Percentiles rank a stretch among this genome's conserved stretches.
Conservation (phyloP, 352 stramenopile genomes). For the Elongisporangium anandrum region DNA sequence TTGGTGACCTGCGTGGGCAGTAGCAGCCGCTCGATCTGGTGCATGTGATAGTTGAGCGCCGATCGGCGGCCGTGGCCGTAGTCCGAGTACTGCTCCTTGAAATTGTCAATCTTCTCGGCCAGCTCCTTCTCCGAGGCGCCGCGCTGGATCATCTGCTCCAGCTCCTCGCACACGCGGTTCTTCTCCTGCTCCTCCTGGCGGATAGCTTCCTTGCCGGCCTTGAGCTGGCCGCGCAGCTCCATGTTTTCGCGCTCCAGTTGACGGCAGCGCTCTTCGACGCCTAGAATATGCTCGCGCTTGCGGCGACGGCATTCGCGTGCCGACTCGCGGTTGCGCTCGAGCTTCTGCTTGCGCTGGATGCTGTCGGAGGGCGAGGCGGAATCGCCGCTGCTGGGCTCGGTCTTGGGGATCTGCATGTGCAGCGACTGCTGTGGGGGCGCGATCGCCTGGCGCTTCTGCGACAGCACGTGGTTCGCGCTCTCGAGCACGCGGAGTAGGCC, state of each 20-base stretch:
- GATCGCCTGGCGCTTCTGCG: slow-evolving; percentile 51
- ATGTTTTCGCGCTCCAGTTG: slow-evolving; percentile 90
- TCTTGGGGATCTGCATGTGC: slow-evolving; percentile 36
- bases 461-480: slow-evolving; percentile 63
- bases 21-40: slow-evolving; percentile 92
- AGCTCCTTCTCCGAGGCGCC: slow-evolving; percentile 83
- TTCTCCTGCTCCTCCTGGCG: slow-evolving; percentile 85
- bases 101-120: slow-evolving; percentile 94
- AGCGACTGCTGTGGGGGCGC: slow-evolving; percentile 4
- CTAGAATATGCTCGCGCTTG: slow-evolving; percentile 84
- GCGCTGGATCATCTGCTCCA: slow-evolving; percentile 80
- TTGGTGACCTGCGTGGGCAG: slow-evolving; percentile 93
- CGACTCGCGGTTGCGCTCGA: slow-evolving; percentile 91
- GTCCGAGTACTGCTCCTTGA: slow-evolving; percentile 90
- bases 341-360: slow-evolving; percentile 75
- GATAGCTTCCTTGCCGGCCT: slow-evolving; percentile 84
- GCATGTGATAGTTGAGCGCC: slow-evolving; percentile 86
- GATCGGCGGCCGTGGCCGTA: slow-evolving; percentile 90
- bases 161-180: slow-evolving; percentile 77
- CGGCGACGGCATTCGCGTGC: slow-evolving; percentile 87
- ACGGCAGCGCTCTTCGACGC: slow-evolving; percentile 73
- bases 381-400: slow-evolving; percentile 53
- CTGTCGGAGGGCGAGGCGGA: slow-evolving; percentile 23
- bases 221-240: slow-evolving; percentile 87
- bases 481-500: slow-evolving; percentile 66